Percentiles rank a stretch among this genome's conserved stretches.
Evolutionary conservation across 2,329 filamentous ascomycete species (phyloP).

Genomic region (Fusarium piperis): DNA sequence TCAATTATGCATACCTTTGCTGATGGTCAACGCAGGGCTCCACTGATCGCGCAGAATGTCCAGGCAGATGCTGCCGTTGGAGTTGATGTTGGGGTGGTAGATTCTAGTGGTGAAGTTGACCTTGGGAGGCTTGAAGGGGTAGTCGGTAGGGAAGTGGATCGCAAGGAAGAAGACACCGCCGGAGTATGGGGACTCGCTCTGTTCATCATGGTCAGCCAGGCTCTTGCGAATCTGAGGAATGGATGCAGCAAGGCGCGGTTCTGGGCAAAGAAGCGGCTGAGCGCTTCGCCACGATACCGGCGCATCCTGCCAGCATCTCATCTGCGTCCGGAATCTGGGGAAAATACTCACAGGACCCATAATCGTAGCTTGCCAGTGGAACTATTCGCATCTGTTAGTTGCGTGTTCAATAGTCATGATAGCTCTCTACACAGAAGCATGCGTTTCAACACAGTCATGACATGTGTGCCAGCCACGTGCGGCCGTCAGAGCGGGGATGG

Average conservation of each 20-base stretch:
- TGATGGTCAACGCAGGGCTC: constrained; percentile 98
- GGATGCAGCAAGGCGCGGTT: constrained; percentile 14
- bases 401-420: constrained; percentile 4
- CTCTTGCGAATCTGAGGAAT: background rate
- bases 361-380: constrained; percentile 99
- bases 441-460: constrained; percentile 22
- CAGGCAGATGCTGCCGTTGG: constrained; percentile 98
- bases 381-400: constrained; percentile 65
- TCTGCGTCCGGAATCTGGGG: constrained; percentile 2
- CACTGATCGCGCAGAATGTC: constrained; percentile 99
- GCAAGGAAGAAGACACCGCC: constrained; percentile 99
- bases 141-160: constrained; percentile 99
- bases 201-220: constrained; percentile 44
- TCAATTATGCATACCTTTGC: constrained; percentile 77
- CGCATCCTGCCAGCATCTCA: constrained; percentile 12
- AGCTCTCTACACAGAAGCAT: background rate
- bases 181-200: constrained; percentile 97
- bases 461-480: constrained; percentile 25
- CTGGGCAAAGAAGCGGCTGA: constrained; percentile 22
- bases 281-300: constrained; percentile 27
- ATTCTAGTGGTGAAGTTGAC: constrained; percentile 99
- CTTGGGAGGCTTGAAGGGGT: constrained; percentile 99
- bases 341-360: constrained; percentile 89
- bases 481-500: constrained; percentile 39
- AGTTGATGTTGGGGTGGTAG: constrained; percentile 99